Evolutionary conservation across 495 filamentous ascomycete genomes (phyloP).

Genomic region (Tricharina praecox): DNA sequence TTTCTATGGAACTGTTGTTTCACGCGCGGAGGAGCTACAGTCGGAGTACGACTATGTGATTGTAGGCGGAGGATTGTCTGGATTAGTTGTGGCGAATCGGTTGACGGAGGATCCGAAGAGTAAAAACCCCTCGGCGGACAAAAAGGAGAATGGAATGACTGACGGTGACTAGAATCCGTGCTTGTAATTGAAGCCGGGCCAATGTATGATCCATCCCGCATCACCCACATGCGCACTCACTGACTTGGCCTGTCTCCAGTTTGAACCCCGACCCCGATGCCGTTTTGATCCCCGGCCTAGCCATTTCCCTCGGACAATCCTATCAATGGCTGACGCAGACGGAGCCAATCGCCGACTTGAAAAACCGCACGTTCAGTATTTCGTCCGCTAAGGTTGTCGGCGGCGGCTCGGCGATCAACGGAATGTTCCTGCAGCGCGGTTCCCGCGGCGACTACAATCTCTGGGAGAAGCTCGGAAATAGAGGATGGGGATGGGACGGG

Average conservation of each 20-base stretch:
- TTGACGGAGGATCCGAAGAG: slow-evolving; percentile 30
- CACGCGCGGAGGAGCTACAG: slow-evolving; percentile 6
- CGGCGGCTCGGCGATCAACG: slow-evolving; percentile 32
- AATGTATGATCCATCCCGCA: slow-evolving; percentile 17
- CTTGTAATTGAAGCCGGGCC: slow-evolving; percentile 32
- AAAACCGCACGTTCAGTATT: slow-evolving; percentile 25
- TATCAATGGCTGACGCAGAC: neutral
- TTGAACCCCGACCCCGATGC: neutral
- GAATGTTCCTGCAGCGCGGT: slow-evolving; percentile 33
- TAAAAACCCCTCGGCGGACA: neutral
- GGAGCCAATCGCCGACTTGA: neutral
- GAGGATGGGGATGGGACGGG: slow-evolving; percentile 45
- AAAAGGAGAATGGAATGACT: neutral
- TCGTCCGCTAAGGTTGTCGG: slow-evolving; percentile 31
- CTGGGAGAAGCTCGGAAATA: slow-evolving; percentile 43
- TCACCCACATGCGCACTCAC: neutral
- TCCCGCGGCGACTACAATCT: slow-evolving; percentile 36
- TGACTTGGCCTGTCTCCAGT: neutral
- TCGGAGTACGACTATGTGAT: slow-evolving; percentile 35
- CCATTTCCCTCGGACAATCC: neutral
- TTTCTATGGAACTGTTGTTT: too few relatives aligned
- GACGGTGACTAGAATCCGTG: slow-evolving; percentile 26
- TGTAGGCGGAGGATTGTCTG: slow-evolving; percentile 37
- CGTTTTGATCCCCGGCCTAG: neutral
- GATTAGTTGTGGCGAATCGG: slow-evolving; percentile 32